phyloP scores from a whole-genome alignment of 495 filamentous ascomycete genomes.

The Podospora pseudoanserina region DNA sequence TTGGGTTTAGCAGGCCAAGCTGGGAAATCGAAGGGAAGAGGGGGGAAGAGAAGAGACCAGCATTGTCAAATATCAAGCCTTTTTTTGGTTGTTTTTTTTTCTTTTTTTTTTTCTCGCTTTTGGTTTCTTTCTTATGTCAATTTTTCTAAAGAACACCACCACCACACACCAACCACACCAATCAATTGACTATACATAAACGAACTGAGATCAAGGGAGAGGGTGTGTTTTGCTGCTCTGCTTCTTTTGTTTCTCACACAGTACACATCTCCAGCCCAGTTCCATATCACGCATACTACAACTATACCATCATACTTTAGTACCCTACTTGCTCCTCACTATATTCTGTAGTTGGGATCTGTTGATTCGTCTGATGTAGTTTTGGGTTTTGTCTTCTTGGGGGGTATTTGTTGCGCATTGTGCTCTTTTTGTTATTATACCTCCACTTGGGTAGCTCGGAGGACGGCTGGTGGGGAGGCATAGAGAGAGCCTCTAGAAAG shows the following conservation, averaged over 20 bases:
- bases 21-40: conserved; percentile 4
- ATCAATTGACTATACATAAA: background rate
- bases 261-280: background rate
- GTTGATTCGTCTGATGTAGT: background rate
- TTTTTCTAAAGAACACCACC: background rate
- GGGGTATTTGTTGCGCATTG: background rate
- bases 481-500: background rate
- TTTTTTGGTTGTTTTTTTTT: background rate
- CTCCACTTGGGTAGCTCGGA: background rate
- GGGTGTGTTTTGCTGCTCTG: background rate
- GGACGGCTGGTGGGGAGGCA: background rate
- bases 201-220: background rate
- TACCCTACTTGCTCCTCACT: background rate
- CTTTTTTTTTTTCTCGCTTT: conserved; percentile 13
- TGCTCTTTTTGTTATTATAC: background rate
- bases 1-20: background rate
- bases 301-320: background rate
- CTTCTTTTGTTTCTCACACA: background rate
- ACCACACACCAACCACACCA: background rate
- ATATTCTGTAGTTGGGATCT: background rate
- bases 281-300: background rate
- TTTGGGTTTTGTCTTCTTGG: background rate
- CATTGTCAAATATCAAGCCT: conserved; percentile 2
- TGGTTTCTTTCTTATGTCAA: conserved; percentile 32
- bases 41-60: background rate